Base-by-base conservation (phyloP, 176 grass and related monocot genomes). In the Eragrostis curvula region DNA sequence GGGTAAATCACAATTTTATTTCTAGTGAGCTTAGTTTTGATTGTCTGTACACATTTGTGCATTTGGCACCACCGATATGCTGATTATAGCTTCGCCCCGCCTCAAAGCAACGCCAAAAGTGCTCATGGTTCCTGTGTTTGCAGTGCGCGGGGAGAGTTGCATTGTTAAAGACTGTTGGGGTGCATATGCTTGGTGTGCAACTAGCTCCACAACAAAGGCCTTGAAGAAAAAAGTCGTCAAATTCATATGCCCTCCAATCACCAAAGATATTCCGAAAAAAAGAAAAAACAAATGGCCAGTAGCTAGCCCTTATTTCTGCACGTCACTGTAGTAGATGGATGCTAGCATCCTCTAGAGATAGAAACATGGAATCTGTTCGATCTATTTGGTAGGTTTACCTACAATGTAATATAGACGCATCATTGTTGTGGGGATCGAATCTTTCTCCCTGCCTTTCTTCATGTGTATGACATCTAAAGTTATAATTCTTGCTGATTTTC, bases 221-320 rank as follows among this genome's bases (percentile, higher is more conserved):
- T 83, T 10, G 3, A 29, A n/a, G 3, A 29, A 28, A 53, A 74
- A 83, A 49, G 70, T 41, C 46, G 30, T 30, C 6, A 32, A 53
- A 74, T 83, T 83, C 58, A 29, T 15, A 27, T 62, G 3, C 45
- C 24, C 9, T 32, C 2, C 46, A 25, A 73, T 20, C 58, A 11
- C 6, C 57, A 14, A 42, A 83, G 20, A 83, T 66, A 74, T 66
- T 74, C 70, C 58, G 21, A 74, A 66, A 74, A 74, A 57, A n/a
- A n/a, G n/a, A n/a, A n/a, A n/a, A n/a, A n/a, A n/a, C n/a, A 52
- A 58, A 65, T 74, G 69, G 45, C 42, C 58, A 73, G 44, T 65
- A 25, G 81, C 7, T 16, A n/a, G 17, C 47, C 74, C 66, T 74
- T 78, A 12, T 25, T 3, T 59, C 43, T 66, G n/a, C n/a, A n/a